A percentile compares a stretch with the other conserved stretches of the same genome.
Conservation (phyloP, 371 early-diverging fungal species). For the Dichotomocladium elegans region DNA sequence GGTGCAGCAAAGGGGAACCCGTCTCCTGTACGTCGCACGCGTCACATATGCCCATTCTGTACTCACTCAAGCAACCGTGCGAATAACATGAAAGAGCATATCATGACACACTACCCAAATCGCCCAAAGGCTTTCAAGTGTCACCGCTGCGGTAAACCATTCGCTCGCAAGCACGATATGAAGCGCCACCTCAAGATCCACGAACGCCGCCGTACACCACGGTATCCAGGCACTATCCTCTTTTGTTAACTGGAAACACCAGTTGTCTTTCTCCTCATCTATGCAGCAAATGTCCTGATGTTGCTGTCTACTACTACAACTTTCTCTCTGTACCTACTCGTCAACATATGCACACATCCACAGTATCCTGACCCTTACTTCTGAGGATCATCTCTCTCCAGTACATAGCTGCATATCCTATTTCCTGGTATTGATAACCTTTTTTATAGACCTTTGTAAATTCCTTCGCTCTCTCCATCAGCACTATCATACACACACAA, state of each 20-base stretch:
- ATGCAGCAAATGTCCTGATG: no score
- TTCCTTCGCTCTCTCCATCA: not conserved
- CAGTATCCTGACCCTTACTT: not conserved
- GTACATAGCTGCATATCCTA: not conserved
- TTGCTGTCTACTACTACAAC: not conserved
- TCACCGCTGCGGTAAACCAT: conserved; percentile 47
- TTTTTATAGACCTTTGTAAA: not conserved
- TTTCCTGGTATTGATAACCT: not conserved
- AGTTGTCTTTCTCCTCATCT: not conserved
- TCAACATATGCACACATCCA: not conserved
- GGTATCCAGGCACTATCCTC: conserved; percentile 5
- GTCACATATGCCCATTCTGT: conserved; percentile 29
- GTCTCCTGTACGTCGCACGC: conserved; percentile 6
- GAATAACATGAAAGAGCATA: conserved; percentile 44
- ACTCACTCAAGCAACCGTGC: conserved; percentile 32
- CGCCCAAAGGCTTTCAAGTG: conserved; percentile 37
- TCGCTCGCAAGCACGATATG: conserved; percentile 70
- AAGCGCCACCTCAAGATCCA: conserved; percentile 53
- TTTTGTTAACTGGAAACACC: not conserved
- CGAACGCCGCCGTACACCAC: conserved; percentile 3
- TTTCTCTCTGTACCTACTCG: not conserved
- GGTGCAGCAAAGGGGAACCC: no score
- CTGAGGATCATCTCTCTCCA: not conserved
- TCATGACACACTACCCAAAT: conserved; percentile 36
- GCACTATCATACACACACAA: no score